Evolutionary conservation across 2,329 filamentous ascomycete species (phyloP).

Genomic region (Zymoseptoria ardabiliae): DNA sequence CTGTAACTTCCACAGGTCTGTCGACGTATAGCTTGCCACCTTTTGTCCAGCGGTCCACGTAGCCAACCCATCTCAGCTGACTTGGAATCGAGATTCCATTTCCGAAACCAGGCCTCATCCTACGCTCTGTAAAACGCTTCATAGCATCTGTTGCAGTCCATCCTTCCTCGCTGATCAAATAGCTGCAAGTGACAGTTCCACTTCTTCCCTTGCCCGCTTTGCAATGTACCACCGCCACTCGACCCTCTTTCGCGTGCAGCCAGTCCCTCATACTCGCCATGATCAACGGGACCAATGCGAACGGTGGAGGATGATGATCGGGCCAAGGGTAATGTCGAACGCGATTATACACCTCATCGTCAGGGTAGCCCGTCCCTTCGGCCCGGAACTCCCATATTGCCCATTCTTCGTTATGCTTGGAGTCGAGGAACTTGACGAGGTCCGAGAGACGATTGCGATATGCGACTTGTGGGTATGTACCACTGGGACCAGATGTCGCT

Average conservation of each 20-base stretch:
- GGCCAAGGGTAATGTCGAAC: constrained; percentile 93
- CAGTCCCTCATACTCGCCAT: constrained; percentile 91
- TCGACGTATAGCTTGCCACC: constrained; percentile 64
- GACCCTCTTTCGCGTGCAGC: constrained; percentile 52
- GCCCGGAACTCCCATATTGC: constrained; percentile 97
- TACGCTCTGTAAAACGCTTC: constrained; percentile 64
- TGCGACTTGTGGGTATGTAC: constrained; percentile 80
- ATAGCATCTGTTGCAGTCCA: constrained; percentile 60
- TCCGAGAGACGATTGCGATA: constrained; percentile 90
- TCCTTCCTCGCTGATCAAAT: constrained; percentile 79
- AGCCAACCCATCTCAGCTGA: constrained; percentile 78
- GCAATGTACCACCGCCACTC: constrained; percentile 89
- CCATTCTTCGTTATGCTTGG: constrained; percentile 77
- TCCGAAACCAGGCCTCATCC: constrained; percentile 87
- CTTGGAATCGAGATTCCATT: constrained; percentile 87
- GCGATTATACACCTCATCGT: constrained; percentile 75
- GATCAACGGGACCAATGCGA: constrained; percentile 77
- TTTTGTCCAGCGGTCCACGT: constrained; percentile 80
- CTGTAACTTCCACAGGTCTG: constrained; percentile 72
- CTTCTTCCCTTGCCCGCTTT: constrained; percentile 94
- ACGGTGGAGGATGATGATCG: constrained; percentile 94
- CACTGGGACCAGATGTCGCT: constrained; percentile 77
- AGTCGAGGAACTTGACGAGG: constrained; percentile 80
- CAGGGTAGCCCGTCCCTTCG: constrained; percentile 92
- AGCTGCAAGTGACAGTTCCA: constrained; percentile 80